Evolutionary conservation across 345 rosid species (phyloP), one percentile per base, ranked within the genome.

Genomic region (Bruguiera gymnorhiza): DNA sequence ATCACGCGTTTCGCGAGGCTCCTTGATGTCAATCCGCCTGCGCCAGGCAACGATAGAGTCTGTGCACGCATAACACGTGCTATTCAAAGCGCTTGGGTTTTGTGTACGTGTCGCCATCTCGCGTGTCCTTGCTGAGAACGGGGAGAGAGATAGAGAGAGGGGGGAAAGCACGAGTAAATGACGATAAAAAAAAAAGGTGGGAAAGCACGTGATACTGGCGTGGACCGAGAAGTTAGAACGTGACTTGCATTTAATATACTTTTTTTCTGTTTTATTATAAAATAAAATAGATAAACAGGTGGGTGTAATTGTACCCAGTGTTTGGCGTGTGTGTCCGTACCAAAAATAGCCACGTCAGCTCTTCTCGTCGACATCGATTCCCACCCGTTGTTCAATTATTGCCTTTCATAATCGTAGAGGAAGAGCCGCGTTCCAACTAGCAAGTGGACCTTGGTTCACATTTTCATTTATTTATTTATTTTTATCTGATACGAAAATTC

Each of bases 1-100:
- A 26, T 64, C 81, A 72, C 82, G 80, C 82, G 76, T 75, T 73
- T 68, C 68, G 63, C 26, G 69, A 7, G 72, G 57, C 37, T 34
- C 37, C 37, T 8, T 8, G 27, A 20, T 21, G 6, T 11, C 19
- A 59, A 60, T 53, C 37, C 23, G 10, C 58, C 23, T 23, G 56
- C 18, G 11, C 26, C 1, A 51, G 7, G 1, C 58, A 76, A 82
- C 70, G 78, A 74, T 74, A 48, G 54, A 6, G 57, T 13, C 21
- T 30, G 63, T 6, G 37, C 71, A 61, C 51, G 65, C 39, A 59
- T 3, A 37, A 73, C 86, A 78, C 73, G 86, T 76, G 75, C 66
- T 24, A 0, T 6, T 6, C 26, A 2, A 34, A 29, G 20, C 31
- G 34, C 51, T 20, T 34, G n/a, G 16, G 50, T 2, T 3, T 8